phyloP scores from a whole-genome alignment of 768 basidiomycete species.

The Psilocybe sp. region DNA sequence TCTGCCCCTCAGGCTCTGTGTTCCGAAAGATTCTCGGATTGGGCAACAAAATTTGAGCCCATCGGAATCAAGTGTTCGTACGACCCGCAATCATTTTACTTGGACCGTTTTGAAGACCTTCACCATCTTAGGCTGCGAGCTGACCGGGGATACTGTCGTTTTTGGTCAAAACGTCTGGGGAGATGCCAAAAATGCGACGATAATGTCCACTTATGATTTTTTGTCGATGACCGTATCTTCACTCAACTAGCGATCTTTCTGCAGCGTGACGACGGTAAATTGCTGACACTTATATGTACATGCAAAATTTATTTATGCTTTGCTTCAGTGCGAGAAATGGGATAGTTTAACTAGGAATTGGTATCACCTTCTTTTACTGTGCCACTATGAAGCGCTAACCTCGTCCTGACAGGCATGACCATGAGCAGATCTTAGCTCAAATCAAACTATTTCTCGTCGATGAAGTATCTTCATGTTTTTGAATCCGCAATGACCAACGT shows the following conservation, averaged over 20 bases:
- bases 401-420: conserved; percentile 46
- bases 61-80: conserved; percentile 73
- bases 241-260: conserved; percentile 4
- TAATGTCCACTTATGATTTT: conserved; percentile 57
- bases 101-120: background rate
- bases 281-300: background rate
- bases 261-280: conserved; percentile 75
- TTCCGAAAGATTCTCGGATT: conserved; percentile 79
- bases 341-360: conserved; percentile 90
- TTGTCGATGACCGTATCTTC: background rate
- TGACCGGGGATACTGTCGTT: conserved; percentile 87
- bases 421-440: conserved; percentile 64
- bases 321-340: conserved; percentile 86
- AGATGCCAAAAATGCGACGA: conserved; percentile 68
- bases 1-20: conserved; percentile 68
- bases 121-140: conserved; percentile 63
- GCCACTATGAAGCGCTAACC: background rate
- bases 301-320: background rate
- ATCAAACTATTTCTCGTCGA: conserved; percentile 88
- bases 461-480: conserved; percentile 49
- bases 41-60: conserved; percentile 75
- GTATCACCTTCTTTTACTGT: conserved; percentile 30
- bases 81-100: background rate
- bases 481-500: background rate
- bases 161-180: conserved; percentile 67